Base-by-base conservation (phyloP, 306 rosid genomes). In the Vigna trinervia region DNA sequence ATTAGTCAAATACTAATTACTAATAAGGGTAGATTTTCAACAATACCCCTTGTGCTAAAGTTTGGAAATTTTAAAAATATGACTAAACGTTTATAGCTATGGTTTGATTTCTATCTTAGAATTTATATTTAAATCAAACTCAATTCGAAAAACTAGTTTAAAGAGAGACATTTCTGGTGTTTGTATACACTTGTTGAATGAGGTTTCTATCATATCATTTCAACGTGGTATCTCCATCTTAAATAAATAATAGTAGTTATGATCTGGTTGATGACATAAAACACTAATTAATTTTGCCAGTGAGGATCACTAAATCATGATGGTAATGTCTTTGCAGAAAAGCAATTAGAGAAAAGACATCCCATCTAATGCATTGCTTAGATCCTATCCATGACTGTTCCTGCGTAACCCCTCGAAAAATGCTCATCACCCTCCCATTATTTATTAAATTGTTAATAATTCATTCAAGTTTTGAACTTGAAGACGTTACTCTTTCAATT, bases 361-460 rank as follows among this genome's bases (percentile, higher is more conserved):
- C 23, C 81, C 87, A 89, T 87, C 92, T 83, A 71, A 52, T 80
- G 83, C 83, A 81, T 90, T 85, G 91, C 85, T 85, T 74, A 60
- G 87, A 86, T 78, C 89, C 90, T 82, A 85, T 82, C 53, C 72
- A 77, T 86, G 88, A 86, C 85, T 88, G 71, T 76, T 86, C 90
- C 82, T 85, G 38, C 80, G 80, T 85, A 89, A 86, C 94, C 87
- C 90, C 80, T 84, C 85, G 96, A 93, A 81, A 83, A 89, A 68
- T 66, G 90, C 88, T 85, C 53, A 60, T 67, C 93, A 91, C 89
- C 98, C 72, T 89, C 89, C 82, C n/a, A 68, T 64, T 48, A 70
- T 66, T 78, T 75, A 13, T 75, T 43, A 15, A 39, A 51, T 69
- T 59, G 13, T 48, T 46, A 36, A 23, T 43, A 60, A 8, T 61